A percentile compares a stretch with the other conserved stretches of the same genome.
Conservation (phyloP, 805 yeast genomes). For the Pichia pseudocactophila region DNA sequence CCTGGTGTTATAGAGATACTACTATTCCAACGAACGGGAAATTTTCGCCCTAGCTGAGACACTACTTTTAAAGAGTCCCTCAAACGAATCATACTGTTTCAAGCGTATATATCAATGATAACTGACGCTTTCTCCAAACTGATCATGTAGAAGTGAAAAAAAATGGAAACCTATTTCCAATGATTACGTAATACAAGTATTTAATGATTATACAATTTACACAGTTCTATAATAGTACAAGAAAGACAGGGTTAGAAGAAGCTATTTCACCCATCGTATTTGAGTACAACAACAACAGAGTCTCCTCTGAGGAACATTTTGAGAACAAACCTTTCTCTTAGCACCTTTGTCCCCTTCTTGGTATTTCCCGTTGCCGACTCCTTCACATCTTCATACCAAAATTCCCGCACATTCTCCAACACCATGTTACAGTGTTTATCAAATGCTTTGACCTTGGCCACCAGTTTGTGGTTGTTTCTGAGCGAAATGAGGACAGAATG, state of each 20-base stretch:
- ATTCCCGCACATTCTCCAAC: constrained; percentile 83
- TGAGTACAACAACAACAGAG: constrained; percentile 75
- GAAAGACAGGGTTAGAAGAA: no score
- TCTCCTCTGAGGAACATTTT: constrained; percentile 94
- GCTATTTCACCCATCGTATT: constrained; percentile 10
- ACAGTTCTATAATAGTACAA: no score
- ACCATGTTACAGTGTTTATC: constrained; percentile 95
- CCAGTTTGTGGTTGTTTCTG: constrained; percentile 85
- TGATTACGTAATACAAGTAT: no score
- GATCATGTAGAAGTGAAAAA: no score
- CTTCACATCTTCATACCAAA: constrained; percentile 32
- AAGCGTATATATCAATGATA: no score
- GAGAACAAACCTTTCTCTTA: constrained; percentile 68
- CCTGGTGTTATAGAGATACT: constrained; percentile 5
- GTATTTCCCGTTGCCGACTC: constrained; percentile 34
- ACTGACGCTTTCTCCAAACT: no score
- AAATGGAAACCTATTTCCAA: no score
- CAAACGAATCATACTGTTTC: no score
- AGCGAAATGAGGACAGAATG: constrained; percentile 77
- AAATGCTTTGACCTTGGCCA: constrained; percentile 87
- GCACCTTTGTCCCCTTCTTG: constrained; percentile 16
- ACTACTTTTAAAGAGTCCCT: no score
- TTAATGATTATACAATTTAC: no score
- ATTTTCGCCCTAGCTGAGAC: no score
- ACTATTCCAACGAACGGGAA: neutral